Percentiles rank a stretch among this genome's conserved stretches.
These are phyloP conservation scores for Scedosporium dehoogii DNA, from an alignment of 2,329 filamentous ascomycete genomes.

Conservation along the genomic window DNA sequence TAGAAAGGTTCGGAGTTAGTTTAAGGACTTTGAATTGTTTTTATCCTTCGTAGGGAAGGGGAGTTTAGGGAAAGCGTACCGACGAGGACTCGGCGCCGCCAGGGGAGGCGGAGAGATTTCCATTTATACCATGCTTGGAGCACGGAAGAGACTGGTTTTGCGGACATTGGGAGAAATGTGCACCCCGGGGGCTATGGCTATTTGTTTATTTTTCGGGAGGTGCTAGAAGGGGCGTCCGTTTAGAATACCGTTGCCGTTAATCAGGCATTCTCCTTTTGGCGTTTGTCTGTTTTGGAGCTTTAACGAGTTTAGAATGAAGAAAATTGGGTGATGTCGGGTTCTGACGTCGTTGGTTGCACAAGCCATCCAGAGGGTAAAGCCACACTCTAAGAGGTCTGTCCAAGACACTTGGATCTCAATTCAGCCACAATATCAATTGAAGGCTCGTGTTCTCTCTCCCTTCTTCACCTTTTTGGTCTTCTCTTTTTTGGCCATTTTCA, in stretches of 20 bases:
- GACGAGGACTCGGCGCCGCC: conserved; percentile 53
- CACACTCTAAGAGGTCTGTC: too few species aligned
- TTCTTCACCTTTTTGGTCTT: too few species aligned
- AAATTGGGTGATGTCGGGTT: not conserved
- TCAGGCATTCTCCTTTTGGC: not conserved
- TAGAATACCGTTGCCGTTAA: not conserved
- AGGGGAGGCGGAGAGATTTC: conserved; percentile 53
- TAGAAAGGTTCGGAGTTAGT: conserved; percentile 17
- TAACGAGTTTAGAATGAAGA: not conserved
- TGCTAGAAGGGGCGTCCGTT: not conserved
- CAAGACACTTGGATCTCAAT: too few species aligned
- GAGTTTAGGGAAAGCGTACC: conserved; percentile 29
- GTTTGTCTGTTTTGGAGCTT: not conserved
- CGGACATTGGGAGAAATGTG: not conserved
- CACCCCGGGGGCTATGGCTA: not conserved
- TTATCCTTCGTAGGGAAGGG: not conserved
- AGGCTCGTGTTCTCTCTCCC: too few species aligned
- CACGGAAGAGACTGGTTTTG: conserved; percentile 9
- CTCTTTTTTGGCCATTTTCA: too few species aligned
- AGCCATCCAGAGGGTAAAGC: too few species aligned
- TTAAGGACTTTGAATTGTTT: not conserved
- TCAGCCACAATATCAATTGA: too few species aligned
- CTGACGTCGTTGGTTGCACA: not conserved
- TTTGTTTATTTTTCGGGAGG: not conserved
- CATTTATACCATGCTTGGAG: conserved; percentile 45